Percentiles rank a stretch among this genome's conserved stretches.
phyloP scores from a whole-genome alignment of 164 flowering plant genomes.

The Tetracentron sinense region DNA sequence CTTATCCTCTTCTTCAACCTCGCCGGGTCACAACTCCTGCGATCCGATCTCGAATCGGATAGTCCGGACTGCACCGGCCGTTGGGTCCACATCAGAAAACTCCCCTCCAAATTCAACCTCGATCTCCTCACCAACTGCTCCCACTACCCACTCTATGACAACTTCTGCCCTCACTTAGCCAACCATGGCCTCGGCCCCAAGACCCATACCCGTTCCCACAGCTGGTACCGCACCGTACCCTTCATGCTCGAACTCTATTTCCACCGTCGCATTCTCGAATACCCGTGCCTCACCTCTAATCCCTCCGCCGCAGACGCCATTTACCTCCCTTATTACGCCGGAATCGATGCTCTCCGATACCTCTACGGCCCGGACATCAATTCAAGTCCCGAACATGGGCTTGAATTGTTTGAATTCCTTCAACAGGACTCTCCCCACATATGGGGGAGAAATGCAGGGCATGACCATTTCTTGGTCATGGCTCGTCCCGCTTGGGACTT shows the following conservation, averaged over 20 bases:
- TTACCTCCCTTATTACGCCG: constrained; percentile 45
- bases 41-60: constrained; percentile 10
- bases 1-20: constrained; percentile 11
- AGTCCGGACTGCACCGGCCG: constrained; percentile 45
- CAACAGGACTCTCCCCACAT: constrained; percentile 24
- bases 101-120: constrained; percentile 76
- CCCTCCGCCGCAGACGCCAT: constrained; percentile 37
- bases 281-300: constrained; percentile 44
- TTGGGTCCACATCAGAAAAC: constrained; percentile 73
- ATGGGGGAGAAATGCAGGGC: no score
- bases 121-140: constrained; percentile 78
- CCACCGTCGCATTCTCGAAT: constrained; percentile 84
- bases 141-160: constrained; percentile 48
- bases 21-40: background rate
- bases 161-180: constrained; percentile 64
- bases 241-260: constrained; percentile 69
- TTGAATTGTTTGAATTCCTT: constrained; percentile 33
- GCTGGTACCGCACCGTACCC: constrained; percentile 91
- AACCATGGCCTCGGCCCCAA: constrained; percentile 92
- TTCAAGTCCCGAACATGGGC: constrained; percentile 45
- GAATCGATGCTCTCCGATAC: constrained; percentile 42
- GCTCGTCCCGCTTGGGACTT: constrained; percentile 69
- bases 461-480: constrained; percentile 64
- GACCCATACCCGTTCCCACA: constrained; percentile 74
- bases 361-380: constrained; percentile 54